Conservation (phyloP, 2,329 filamentous ascomycete genomes). For the Venturiaceae sp. region DNA sequence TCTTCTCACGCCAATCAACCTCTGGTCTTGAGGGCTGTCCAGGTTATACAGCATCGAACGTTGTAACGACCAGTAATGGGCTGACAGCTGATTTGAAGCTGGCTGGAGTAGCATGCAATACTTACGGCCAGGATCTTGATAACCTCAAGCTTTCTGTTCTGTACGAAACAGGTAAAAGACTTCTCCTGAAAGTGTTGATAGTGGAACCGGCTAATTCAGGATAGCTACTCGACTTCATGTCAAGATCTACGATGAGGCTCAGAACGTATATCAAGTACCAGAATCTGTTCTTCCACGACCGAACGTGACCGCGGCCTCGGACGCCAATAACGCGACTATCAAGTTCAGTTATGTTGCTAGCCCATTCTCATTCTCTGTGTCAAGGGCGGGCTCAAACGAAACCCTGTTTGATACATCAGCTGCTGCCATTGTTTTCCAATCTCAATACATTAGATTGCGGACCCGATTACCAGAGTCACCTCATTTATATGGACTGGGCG, state of each 20-base stretch:
- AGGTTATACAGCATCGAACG: conserved; percentile 57
- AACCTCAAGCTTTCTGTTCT: conserved; percentile 49
- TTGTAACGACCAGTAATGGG: conserved; percentile 41
- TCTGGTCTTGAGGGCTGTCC: conserved; percentile 37
- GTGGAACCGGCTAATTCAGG: not conserved
- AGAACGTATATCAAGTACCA: conserved; percentile 66
- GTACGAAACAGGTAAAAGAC: conserved; percentile 46
- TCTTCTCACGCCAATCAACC: not conserved
- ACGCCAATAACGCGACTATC: conserved; percentile 31
- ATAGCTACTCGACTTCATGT: conserved; percentile 61
- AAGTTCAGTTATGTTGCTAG: conserved; percentile 43
- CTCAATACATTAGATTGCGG: conserved; percentile 64
- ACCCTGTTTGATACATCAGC: conserved; percentile 62
- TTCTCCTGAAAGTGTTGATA: not conserved
- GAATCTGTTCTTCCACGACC: conserved; percentile 58
- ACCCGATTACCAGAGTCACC: conserved; percentile 60
- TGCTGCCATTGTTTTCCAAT: conserved; percentile 61
- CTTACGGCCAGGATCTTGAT: conserved; percentile 47
- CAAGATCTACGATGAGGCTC: conserved; percentile 60
- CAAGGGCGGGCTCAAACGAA: conserved; percentile 46
- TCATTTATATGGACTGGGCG: conserved; percentile 69
- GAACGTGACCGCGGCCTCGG: conserved; percentile 18
- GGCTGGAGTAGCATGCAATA: conserved; percentile 55
- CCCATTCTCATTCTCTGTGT: conserved; percentile 61
- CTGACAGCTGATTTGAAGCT: conserved; percentile 62